Conservation (phyloP, 441 rosid genomes). For the Viola pubescens region DNA sequence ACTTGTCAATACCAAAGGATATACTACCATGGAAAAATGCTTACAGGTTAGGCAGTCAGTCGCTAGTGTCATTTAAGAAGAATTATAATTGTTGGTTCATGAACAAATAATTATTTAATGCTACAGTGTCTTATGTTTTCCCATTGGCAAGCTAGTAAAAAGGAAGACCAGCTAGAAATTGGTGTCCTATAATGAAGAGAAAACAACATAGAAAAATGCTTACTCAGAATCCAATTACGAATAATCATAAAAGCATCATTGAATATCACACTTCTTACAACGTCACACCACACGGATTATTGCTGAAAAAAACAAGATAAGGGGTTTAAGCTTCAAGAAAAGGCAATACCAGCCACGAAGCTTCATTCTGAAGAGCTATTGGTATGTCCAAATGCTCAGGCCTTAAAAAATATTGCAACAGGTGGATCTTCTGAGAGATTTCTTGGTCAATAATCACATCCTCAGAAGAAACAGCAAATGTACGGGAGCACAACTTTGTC, state of each 20-base stretch:
- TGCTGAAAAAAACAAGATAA: not conserved
- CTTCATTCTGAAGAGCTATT: slow-evolving; percentile 39
- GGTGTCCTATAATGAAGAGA: too few species aligned
- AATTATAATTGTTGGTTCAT: too few species aligned
- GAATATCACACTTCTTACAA: too few species aligned
- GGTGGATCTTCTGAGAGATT: slow-evolving; percentile 36
- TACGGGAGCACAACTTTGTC: slow-evolving; percentile 42
- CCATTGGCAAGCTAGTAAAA: too few species aligned
- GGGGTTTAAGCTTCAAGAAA: not conserved
- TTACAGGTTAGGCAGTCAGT: too few species aligned
- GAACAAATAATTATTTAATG: too few species aligned
- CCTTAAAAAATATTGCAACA: slow-evolving; percentile 45
- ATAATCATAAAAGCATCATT: too few species aligned
- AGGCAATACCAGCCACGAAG: slow-evolving; percentile 49
- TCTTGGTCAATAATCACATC: slow-evolving; percentile 38
- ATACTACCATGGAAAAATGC: not conserved
- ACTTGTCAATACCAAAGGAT: not conserved
- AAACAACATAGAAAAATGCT: too few species aligned
- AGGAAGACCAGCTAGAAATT: too few species aligned
- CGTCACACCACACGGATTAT: not conserved
- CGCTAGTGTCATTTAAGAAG: too few species aligned
- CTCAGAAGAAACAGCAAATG: slow-evolving; percentile 38
- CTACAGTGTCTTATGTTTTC: too few species aligned
- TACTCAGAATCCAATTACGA: too few species aligned
- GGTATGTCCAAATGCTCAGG: slow-evolving; percentile 59